Evolutionary conservation across 116 monocot genomes (phyloP).

Genomic region (Zostera marina): DNA sequence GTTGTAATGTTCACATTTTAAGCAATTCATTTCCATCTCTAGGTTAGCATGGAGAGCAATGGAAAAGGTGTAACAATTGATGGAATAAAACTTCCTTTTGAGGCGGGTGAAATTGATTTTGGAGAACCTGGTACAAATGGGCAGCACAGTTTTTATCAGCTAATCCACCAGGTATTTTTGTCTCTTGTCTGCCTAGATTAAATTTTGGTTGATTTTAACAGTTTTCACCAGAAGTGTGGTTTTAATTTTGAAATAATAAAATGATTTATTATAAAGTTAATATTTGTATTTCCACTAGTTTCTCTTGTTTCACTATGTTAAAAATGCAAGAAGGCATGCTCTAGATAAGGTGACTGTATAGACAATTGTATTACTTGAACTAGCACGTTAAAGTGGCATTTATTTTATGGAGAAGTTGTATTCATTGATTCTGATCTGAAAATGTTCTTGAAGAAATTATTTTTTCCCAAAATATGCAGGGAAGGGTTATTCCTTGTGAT

Average conservation of each 20-base stretch:
- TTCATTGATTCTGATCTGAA: background rate
- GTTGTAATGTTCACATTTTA: background rate
- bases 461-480: conserved; percentile 34
- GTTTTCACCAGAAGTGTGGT: background rate
- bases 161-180: conserved; percentile 77
- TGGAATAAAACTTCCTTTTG: conserved; percentile 73
- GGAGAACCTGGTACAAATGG: conserved; percentile 99
- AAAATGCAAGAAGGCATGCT: too few relatives aligned
- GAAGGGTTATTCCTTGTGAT: conserved; percentile 93
- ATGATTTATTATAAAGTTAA: background rate
- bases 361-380: too few relatives aligned
- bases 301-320: too few relatives aligned
- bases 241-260: background rate
- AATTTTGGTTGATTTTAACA: background rate
- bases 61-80: conserved; percentile 97
- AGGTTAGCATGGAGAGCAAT: conserved; percentile 99
- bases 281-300: too few relatives aligned
- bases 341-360: too few relatives aligned
- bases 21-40: background rate
- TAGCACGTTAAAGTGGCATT: too few relatives aligned
- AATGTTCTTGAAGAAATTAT: background rate
- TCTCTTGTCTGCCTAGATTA: background rate
- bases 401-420: too few relatives aligned
- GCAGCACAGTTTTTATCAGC: conserved; percentile 95
- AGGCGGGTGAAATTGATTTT: conserved; percentile 96